Base-by-base conservation (phyloP, 495 filamentous ascomycete species). In the Antarctomyces pellizariae region DNA sequence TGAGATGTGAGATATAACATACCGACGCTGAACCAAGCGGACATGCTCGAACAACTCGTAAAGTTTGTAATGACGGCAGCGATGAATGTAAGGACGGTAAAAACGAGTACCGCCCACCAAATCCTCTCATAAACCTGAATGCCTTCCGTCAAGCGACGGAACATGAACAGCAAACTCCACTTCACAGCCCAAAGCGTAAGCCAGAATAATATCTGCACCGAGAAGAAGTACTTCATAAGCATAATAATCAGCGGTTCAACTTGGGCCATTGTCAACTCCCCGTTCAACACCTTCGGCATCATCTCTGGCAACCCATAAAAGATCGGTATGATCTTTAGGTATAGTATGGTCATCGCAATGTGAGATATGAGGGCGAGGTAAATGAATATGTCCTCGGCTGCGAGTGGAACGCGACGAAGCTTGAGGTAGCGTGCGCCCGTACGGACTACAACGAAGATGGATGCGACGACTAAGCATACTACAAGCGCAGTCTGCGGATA, bases 101-200 rank as follows among this genome's bases (percentile, higher is more conserved):
- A 52, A 0, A 20, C 37, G 11, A 52, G 5, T 2, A 54, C 44
- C 3, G 26, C 28, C 50, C 50, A 53, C 55, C 56, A 60, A 7
- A 43, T 18, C 21, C 26, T 39, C 14, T 33, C 44, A 18, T 47
- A 44, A 2, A 13, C 25, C 6, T 30, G 31, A 10, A 53, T 22
- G 5, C 50, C 49, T 11, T 34, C 32, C 15, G 51, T 43, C 18
- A 61, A 31, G 9, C 43, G 36, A 26, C 42, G 44, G 30, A 54
- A 61, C 27, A 58, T 45, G 2, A 50, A 42, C 27, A 61, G 36
- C 7, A 61, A 42, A 2, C 44, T 49, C 15, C 52, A 41, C 34
- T 61, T 61, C 22, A 57, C 48, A 20, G 46, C 34, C 56, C 56
- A 61, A n/a, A 59, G 31, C 2, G 39, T 44, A 5, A 45, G 29